Percentiles rank a stretch among this genome's conserved stretches.
Evolutionary conservation across 805 yeast genomes (phyloP).

Genomic region (Sugiyamaella americana): DNA sequence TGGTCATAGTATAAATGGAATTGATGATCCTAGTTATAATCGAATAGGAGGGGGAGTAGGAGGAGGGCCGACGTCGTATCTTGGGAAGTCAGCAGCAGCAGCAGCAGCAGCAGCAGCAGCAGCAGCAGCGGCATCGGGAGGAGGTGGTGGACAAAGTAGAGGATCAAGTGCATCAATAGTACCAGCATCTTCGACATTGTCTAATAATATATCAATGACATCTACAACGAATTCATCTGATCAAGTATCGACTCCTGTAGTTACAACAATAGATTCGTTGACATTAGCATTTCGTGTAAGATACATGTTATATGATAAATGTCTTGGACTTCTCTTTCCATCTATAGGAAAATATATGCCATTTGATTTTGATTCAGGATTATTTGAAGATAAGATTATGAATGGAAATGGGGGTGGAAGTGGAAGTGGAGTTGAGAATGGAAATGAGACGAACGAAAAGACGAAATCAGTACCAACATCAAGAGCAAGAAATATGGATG

Average conservation of each 20-base stretch:
- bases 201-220: too few relatives aligned
- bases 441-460: too few relatives aligned
- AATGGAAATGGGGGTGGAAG: background rate
- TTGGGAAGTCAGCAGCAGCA: background rate
- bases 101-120: background rate
- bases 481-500: conserved; percentile 1
- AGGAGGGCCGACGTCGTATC: background rate
- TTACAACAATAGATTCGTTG: conserved; percentile 28
- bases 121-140: background rate
- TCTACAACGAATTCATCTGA: too few relatives aligned
- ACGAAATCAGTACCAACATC: conserved; percentile 9
- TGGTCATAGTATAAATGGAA: background rate
- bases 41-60: too few relatives aligned
- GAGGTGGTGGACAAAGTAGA: background rate
- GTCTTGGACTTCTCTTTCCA: conserved; percentile 28
- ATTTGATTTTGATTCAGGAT: conserved; percentile 21
- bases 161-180: background rate
- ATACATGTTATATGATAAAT: conserved; percentile 36
- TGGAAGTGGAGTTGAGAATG: background rate
- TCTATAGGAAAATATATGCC: conserved; percentile 10
- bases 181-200: too few relatives aligned
- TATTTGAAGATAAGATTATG: conserved; percentile 17
- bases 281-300: conserved; percentile 35
- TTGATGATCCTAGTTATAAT: too few relatives aligned
- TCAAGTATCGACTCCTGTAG: background rate